These are phyloP conservation scores for Candida ulmi DNA, from an alignment of 805 yeast species.

Conservation along the genomic window DNA sequence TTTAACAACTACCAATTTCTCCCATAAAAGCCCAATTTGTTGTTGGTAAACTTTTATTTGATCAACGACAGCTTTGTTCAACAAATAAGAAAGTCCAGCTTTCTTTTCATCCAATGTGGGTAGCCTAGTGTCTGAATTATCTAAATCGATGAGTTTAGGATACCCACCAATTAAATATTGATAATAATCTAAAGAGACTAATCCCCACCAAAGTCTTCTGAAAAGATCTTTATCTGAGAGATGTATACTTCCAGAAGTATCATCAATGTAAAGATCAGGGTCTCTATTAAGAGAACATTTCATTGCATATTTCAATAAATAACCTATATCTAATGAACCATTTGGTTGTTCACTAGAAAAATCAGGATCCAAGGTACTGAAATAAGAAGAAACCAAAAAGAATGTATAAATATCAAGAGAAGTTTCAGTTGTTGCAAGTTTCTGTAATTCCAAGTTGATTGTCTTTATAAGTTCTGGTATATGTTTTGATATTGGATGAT, in stretches of 20 bases:
- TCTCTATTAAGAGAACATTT: not conserved
- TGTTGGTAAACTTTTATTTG: not conserved
- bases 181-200: not conserved
- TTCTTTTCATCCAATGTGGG: not conserved
- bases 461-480: not conserved
- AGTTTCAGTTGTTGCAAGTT: not conserved
- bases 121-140: not conserved
- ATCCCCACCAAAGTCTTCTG: not conserved
- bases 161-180: not conserved
- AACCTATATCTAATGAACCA: not conserved
- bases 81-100: not conserved
- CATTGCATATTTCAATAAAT: not conserved
- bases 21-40: too few species aligned
- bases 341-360: too few species aligned
- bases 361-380: not conserved
- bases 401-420: not conserved
- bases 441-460: not conserved
- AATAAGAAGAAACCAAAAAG: not conserved
- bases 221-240: not conserved
- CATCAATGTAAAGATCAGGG: not conserved
- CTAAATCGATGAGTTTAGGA: not conserved
- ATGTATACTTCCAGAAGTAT: not conserved
- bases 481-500: not conserved
- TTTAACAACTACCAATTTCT: too few species aligned
- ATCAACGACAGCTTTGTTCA: not conserved